Conservation (phyloP, 257 asterid genomes). For the Plectranthus barbatus region DNA sequence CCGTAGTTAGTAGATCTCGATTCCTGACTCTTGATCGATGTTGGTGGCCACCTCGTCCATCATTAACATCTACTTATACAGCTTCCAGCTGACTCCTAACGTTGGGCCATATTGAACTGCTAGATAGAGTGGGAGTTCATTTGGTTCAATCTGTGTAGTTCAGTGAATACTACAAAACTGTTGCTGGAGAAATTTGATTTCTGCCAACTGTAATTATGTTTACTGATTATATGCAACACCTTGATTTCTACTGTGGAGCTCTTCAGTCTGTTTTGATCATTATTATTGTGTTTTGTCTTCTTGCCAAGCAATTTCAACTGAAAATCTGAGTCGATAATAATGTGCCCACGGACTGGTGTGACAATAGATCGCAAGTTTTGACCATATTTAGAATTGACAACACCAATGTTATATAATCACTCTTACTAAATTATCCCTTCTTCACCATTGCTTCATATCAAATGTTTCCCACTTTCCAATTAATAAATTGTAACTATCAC, state of each 20-base stretch:
- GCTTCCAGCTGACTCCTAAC: conserved; percentile 18
- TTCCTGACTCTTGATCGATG: not conserved
- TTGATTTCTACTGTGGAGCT: not conserved
- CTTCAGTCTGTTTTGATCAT: not conserved
- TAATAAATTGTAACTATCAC: too few relatives aligned
- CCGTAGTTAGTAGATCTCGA: not conserved
- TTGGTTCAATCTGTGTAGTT: not conserved
- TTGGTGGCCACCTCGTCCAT: not conserved
- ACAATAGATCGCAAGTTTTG: too few relatives aligned
- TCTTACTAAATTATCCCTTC: too few relatives aligned
- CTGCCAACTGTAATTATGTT: conserved; percentile 3
- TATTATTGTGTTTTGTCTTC: too few relatives aligned
- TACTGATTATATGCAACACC: not conserved
- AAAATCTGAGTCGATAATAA: too few relatives aligned
- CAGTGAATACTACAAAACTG: not conserved
- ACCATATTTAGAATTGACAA: too few relatives aligned
- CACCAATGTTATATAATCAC: too few relatives aligned
- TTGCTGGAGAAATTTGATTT: conserved; percentile 1
- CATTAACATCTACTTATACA: conserved; percentile 24
- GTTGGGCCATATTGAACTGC: conserved; percentile 25
- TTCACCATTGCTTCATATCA: too few relatives aligned
- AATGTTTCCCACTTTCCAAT: too few relatives aligned
- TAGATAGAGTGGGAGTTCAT: conserved; percentile 2
- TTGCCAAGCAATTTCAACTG: too few relatives aligned
- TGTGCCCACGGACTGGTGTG: too few relatives aligned